Percentiles rank a stretch among this genome's conserved stretches.
phyloP scores from a whole-genome alignment of 202 grass and related monocot genomes.

The Carex sylvatica region DNA sequence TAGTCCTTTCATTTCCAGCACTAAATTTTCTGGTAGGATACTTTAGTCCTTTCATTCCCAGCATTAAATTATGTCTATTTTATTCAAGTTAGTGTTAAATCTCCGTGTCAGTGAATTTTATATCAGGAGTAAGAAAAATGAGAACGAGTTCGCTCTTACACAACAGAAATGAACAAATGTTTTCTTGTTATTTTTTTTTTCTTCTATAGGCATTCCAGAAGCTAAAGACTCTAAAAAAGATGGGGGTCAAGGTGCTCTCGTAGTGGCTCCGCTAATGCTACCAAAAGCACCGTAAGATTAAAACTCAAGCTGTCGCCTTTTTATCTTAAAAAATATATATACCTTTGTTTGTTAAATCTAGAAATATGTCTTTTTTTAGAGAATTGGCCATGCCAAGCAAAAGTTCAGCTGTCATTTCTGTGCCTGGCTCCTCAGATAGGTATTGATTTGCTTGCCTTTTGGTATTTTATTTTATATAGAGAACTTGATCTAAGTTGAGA shows the following conservation, averaged over 20 bases:
- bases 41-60: too few species aligned
- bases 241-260: slow-evolving; percentile 45
- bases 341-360: slow-evolving; percentile 16
- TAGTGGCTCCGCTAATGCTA: slow-evolving; percentile 59
- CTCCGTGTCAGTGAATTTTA: too few species aligned
- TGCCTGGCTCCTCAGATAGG: slow-evolving; percentile 77
- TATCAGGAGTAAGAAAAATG: slow-evolving; percentile 9
- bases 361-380: slow-evolving; percentile 31
- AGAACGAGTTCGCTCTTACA: background rate
- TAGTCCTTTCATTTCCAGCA: background rate
- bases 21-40: too few species aligned
- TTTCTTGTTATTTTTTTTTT: slow-evolving; percentile 4
- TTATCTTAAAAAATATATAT: slow-evolving; percentile 12
- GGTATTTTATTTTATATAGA: slow-evolving; percentile 48
- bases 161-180: background rate
- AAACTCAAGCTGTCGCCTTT: slow-evolving; percentile 22
- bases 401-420: slow-evolving; percentile 54
- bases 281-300: slow-evolving; percentile 81
- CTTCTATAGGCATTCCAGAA: slow-evolving; percentile 47
- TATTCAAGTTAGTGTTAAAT: slow-evolving; percentile 6
- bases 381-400: slow-evolving; percentile 57
- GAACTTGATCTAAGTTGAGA: slow-evolving; percentile 70
- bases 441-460: slow-evolving; percentile 31
- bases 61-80: background rate
- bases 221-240: slow-evolving; percentile 44